Conservation (phyloP, 371 early-diverging fungal species). For the Saksenaea oblongispora region DNA sequence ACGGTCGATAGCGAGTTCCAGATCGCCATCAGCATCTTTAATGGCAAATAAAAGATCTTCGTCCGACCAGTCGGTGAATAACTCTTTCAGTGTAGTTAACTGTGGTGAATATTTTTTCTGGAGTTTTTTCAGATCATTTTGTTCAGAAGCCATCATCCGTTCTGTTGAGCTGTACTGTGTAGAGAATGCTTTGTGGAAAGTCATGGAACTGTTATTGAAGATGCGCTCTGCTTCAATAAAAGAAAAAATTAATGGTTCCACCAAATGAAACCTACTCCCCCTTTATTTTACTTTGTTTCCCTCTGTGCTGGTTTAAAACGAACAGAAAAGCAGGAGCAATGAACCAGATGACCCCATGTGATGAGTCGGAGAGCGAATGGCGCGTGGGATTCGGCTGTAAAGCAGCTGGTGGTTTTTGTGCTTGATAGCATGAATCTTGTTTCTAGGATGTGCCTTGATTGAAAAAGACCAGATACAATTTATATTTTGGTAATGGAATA, state of each 20-base stretch:
- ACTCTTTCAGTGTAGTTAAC: conserved; percentile 72
- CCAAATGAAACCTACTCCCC: not conserved
- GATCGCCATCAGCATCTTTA: conserved; percentile 85
- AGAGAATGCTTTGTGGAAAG: not conserved
- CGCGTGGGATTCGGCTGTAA: not conserved
- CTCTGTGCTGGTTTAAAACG: not conserved
- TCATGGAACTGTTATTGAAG: not conserved
- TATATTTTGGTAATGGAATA: no score
- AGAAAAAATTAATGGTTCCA: not conserved
- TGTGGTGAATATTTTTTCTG: conserved; percentile 65
- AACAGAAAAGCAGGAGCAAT: not conserved
- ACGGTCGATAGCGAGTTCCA: conserved; percentile 77
- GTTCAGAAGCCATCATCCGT: conserved; percentile 38
- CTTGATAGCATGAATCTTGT: no score
- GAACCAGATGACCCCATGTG: not conserved
- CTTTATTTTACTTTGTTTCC: not conserved
- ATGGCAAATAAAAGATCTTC: conserved; percentile 84
- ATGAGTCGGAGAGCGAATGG: not conserved
- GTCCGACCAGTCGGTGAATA: conserved; percentile 91
- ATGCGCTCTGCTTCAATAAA: not conserved
- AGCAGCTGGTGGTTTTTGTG: no score
- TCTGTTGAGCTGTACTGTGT: not conserved
- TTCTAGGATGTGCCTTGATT: no score
- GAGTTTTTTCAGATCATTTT: conserved; percentile 66
- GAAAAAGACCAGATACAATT: no score